Evolutionary conservation across 305 asterid species (phyloP).

Genomic region (Withania somnifera): DNA sequence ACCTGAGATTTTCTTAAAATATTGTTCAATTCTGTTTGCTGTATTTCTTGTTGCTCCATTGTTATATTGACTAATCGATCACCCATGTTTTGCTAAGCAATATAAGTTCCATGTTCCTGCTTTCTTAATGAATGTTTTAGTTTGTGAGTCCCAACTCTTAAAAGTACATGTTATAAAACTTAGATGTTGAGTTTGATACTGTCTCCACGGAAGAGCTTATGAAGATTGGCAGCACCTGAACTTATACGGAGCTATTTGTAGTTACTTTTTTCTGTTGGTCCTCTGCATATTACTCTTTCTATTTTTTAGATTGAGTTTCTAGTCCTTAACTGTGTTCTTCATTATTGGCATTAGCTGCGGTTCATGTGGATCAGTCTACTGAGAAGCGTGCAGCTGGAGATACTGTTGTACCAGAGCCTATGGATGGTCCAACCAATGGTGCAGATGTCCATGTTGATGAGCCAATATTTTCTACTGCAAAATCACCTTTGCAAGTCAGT

Average conservation of each 20-base stretch:
- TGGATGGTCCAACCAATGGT: conserved; percentile 38
- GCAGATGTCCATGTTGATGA: conserved; percentile 45
- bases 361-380: conserved; percentile 28
- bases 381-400: conserved; percentile 21
- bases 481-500: conserved; percentile 60
- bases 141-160: not conserved
- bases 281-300: not conserved
- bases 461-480: conserved; percentile 58
- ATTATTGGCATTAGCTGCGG: conserved; percentile 18
- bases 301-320: not conserved
- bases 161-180: not conserved
- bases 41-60: not conserved
- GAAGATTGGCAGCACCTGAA: too few species aligned
- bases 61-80: not conserved
- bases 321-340: not conserved
- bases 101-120: not conserved
- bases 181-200: not conserved
- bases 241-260: not conserved
- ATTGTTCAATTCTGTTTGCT: not conserved
- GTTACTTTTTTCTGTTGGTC: not conserved
- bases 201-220: conserved; percentile 11
- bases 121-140: not conserved
- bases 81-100: not conserved
- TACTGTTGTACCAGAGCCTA: conserved; percentile 19
- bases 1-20: not conserved